phyloP scores from a whole-genome alignment of 225 moss, liverwort and hornwort genomes.

The Thuidium tamariscinum region DNA sequence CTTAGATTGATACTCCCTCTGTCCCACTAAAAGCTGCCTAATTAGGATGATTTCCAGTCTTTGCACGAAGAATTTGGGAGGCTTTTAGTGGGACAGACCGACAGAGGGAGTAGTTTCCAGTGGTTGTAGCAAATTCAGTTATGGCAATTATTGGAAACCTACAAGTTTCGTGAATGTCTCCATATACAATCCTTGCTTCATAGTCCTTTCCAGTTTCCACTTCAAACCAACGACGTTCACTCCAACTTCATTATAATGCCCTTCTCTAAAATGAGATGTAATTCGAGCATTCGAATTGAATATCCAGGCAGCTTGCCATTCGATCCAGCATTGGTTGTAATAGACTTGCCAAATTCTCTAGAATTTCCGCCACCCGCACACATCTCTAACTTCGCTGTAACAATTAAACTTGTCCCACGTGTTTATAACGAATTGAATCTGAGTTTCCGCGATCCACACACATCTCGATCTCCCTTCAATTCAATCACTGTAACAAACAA shows the following conservation, averaged over 20 bases:
- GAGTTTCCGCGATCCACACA: background rate
- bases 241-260: background rate
- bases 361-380: background rate
- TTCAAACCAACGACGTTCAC: background rate
- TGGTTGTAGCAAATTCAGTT: no score
- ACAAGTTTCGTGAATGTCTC: no score
- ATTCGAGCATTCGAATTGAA: background rate
- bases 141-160: background rate
- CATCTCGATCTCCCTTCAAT: background rate
- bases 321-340: background rate
- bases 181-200: background rate
- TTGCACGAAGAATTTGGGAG: no score
- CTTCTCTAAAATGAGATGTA: background rate
- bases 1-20: no score
- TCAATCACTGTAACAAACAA: background rate
- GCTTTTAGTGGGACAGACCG: no score
- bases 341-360: background rate
- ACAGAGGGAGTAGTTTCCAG: no score
- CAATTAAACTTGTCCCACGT: background rate
- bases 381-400: background rate
- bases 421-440: background rate
- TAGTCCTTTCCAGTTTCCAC: background rate
- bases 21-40: no score
- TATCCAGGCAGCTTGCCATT: background rate
- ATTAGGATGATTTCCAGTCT: no score